Evolutionary conservation across 257 asterid genomes (phyloP).

Genomic region (Plantago elongata): DNA sequence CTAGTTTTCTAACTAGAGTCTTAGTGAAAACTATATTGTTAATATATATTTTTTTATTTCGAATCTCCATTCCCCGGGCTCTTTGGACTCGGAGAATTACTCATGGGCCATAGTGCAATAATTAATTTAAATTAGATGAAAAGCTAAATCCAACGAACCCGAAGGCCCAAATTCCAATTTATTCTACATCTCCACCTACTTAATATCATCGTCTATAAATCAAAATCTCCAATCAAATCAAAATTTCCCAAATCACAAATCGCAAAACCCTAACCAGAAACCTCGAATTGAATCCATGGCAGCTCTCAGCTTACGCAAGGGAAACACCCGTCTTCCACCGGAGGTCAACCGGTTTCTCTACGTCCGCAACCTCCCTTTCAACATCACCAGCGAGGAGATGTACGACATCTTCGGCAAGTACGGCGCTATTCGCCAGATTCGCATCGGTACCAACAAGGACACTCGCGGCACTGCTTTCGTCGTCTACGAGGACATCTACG

Average conservation of each 20-base stretch:
- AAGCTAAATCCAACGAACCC: too few relatives aligned
- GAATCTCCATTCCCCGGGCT: too few relatives aligned
- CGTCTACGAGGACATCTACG: constrained; percentile 91
- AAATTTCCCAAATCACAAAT: constrained; percentile 14
- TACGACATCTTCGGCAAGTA: constrained; percentile 41
- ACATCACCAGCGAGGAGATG: constrained; percentile 96
- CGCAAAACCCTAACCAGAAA: constrained; percentile 2
- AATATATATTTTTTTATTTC: too few relatives aligned
- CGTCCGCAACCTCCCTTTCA: constrained; percentile 87
- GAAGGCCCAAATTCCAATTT: too few relatives aligned
- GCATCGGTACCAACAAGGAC: constrained; percentile 80
- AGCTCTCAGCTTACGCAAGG: constrained; percentile 72
- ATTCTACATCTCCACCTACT: too few relatives aligned
- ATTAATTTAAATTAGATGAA: too few relatives aligned
- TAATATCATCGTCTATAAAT: neutral
- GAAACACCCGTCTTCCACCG: constrained; percentile 87
- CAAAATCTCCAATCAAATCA: neutral
- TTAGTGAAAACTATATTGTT: too few relatives aligned
- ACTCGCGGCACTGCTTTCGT: constrained; percentile 94
- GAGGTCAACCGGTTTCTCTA: constrained; percentile 81
- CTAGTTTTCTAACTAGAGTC: too few relatives aligned
- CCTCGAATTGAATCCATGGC: constrained; percentile 42
- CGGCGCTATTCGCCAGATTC: constrained; percentile 74
- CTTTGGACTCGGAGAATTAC: too few relatives aligned
- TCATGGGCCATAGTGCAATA: too few relatives aligned